These are phyloP conservation scores for Fusarium siculi DNA, from an alignment of 2,329 filamentous ascomycete species.

Conservation along the genomic window DNA sequence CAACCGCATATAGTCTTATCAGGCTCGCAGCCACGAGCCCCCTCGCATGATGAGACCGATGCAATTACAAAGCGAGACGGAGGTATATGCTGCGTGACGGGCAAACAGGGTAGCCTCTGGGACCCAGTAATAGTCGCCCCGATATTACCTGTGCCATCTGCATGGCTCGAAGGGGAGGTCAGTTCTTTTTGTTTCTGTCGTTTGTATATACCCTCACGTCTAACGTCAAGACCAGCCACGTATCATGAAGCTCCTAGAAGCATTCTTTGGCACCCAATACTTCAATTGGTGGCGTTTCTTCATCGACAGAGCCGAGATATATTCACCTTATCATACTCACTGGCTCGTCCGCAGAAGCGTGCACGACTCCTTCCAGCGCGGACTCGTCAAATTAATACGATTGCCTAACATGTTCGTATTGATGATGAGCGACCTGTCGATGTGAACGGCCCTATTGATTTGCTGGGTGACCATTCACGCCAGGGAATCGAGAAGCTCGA, in stretches of 20 bases:
- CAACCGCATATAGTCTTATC: background rate
- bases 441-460: fast-evolving
- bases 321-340: background rate
- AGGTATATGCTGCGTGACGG: background rate
- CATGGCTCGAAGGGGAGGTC: background rate
- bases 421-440: background rate
- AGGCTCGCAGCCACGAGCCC: background rate
- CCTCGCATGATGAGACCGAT: background rate
- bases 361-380: background rate
- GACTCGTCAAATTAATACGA: background rate
- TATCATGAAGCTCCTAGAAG: background rate
- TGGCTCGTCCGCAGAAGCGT: background rate
- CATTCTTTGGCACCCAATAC: background rate
- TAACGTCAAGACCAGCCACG: no score
- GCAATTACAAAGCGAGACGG: background rate
- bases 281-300: background rate
- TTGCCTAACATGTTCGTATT: background rate
- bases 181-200: background rate
- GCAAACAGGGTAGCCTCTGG: background rate
- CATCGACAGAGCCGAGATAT: background rate
- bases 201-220: no score
- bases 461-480: background rate
- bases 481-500: background rate
- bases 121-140: background rate
- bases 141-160: background rate